Base-by-base conservation (phyloP, 2,329 filamentous ascomycete genomes). In the Gyromitra esculenta region DNA sequence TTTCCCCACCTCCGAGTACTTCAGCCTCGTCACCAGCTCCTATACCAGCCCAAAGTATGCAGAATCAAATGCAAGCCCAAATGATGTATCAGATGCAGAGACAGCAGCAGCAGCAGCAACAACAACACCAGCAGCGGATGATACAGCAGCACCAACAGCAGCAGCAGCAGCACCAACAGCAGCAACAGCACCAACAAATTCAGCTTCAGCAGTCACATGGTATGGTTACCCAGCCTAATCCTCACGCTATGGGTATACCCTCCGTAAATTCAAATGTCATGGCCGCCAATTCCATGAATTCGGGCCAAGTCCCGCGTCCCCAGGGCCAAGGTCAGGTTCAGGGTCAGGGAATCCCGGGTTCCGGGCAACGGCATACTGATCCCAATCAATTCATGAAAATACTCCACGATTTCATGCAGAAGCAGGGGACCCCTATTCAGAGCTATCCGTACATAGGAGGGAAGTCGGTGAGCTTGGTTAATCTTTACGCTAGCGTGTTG, bases 361-460 rank as follows among this genome's bases (percentile, higher is more conserved):
- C 83, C 45, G 79, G 77, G 8, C 79, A 79, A 18, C 67, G 65
- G 9, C 84, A 79, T n/a, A 84, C 85, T 35, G 88, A 87, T 73
- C 89, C 89, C 0, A 91, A 94, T 77, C 87, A 87, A 41, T 94
- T 94, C 79, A 86, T 97, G 83, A 92, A 93, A 81, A 91, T 90
- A 50, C 85, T 98, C 6, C 88, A 89, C 21, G 85, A 87, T n/a
- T 92, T 96, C 79, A 96, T 96, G 91, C 88, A 88, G 76, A 87
- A 89, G 62, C 90, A 91, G 75, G 89, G 90, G 41, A 85, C 93
- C 18, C 91, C 90, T 0, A 86, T 98, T 64, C 93, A 97, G 60
- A 85, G 88, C 0, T 91, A 90, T 77, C 94, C 94, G 0, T 85
- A 89, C 25, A 88, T 97, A 31, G 90, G 89, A 68, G 92, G 93